Evolutionary conservation across 768 basidiomycete genomes (phyloP).

Genomic region (Amanita thiersii): DNA sequence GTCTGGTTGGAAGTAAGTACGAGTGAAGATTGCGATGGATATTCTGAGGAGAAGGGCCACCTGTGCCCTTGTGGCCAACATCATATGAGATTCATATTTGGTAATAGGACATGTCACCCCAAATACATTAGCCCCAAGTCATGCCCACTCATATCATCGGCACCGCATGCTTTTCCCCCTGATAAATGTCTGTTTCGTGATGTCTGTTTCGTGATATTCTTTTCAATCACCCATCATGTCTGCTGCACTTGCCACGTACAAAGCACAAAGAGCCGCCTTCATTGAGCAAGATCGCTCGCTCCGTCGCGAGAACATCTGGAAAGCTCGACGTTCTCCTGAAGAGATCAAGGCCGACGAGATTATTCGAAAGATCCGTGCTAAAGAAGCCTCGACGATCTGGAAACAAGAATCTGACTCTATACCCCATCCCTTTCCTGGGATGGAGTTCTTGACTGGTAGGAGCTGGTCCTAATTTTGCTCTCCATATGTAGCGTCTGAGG

Average conservation of each 20-base stretch:
- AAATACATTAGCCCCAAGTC: too few species aligned
- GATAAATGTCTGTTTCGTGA: too few species aligned
- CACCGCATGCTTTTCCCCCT: too few species aligned
- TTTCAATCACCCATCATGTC: too few species aligned
- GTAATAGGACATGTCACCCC: too few species aligned
- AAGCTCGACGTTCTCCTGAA: slow-evolving; percentile 19
- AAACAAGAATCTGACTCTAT: slow-evolving; percentile 39
- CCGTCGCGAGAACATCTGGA: slow-evolving; percentile 36
- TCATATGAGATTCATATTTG: not conserved
- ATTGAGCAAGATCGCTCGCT: slow-evolving; percentile 39
- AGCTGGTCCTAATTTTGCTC: not conserved
- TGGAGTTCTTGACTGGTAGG: slow-evolving; percentile 68
- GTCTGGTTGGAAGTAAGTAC: slow-evolving; percentile 93
- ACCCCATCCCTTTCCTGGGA: slow-evolving; percentile 65
- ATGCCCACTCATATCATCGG: too few species aligned
- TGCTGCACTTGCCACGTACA: too few species aligned
- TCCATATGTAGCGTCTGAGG: not conserved
- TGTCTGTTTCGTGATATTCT: too few species aligned
- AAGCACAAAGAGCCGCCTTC: slow-evolving; percentile 23
- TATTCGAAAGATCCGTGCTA: slow-evolving; percentile 43
- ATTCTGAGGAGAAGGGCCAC: slow-evolving; percentile 46
- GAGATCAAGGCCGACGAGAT: slow-evolving; percentile 51
- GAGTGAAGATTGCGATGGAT: slow-evolving; percentile 57
- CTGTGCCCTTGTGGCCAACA: slow-evolving; percentile 8
- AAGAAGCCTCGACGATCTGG: slow-evolving; percentile 57